phyloP scores from a whole-genome alignment of 2,329 filamentous ascomycete species.

The Endocalyx cinctus region DNA sequence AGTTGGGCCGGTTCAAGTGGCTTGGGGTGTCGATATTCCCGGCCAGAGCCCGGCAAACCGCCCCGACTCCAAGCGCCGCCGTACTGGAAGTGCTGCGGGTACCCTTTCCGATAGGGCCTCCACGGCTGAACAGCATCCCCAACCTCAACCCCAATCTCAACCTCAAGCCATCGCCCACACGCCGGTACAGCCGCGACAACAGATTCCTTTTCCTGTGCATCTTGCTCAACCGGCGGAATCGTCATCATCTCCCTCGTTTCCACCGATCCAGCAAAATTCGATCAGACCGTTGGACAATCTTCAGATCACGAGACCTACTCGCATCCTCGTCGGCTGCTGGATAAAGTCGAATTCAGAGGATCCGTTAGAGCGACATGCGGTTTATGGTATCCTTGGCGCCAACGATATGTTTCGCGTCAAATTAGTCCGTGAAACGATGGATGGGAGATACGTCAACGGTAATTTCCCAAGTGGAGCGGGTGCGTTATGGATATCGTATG shows the following conservation, averaged over 20 bases:
- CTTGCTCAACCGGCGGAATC: too few species aligned
- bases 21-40: conserved; percentile 47
- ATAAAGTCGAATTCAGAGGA: conserved; percentile 45
- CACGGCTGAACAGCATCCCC: conserved; percentile 5
- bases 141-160: background rate
- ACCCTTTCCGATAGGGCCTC: conserved; percentile 25
- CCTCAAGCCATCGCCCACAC: background rate
- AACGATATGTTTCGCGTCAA: conserved; percentile 64
- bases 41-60: conserved; percentile 33
- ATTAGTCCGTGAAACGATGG: conserved; percentile 54
- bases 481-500: conserved; percentile 58
- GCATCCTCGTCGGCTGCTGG: conserved; percentile 58
- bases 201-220: too few species aligned
- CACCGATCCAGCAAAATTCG: conserved; percentile 3
- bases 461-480: conserved; percentile 59
- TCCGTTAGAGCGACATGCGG: conserved; percentile 52
- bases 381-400: conserved; percentile 57
- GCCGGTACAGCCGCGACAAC: too few species aligned
- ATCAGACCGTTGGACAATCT: conserved; percentile 23
- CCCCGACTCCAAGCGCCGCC: conserved; percentile 44
- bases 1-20: conserved; percentile 39
- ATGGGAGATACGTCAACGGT: conserved; percentile 52
- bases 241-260: background rate
- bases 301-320: conserved; percentile 49
- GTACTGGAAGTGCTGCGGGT: conserved; percentile 33